Evolutionary conservation across 2,329 filamentous ascomycete genomes (phyloP).

Genomic region (Neofusicoccum sp.): DNA sequence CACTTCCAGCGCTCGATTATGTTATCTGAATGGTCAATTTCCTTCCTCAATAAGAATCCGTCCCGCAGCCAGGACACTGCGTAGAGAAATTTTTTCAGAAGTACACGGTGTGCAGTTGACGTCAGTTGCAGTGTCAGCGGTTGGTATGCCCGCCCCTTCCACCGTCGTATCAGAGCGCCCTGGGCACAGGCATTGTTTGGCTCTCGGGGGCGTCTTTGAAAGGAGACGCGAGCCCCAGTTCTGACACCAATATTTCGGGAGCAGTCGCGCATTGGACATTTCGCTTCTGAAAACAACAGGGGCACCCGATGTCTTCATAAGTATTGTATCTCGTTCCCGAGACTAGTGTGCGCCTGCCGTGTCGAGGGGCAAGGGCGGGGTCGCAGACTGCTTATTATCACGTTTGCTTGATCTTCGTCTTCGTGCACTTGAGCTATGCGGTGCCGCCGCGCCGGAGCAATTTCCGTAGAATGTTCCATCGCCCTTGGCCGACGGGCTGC

Average conservation of each 20-base stretch:
- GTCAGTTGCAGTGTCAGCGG: not conserved
- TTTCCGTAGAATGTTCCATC: conserved; percentile 7
- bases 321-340: not conserved
- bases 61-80: not conserved
- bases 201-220: not conserved
- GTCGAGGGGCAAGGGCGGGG: not conserved
- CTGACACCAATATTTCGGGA: not conserved
- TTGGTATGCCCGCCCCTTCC: not conserved
- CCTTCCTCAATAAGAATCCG: conserved; percentile 1
- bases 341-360: not conserved
- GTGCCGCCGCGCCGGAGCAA: conserved; percentile 1
- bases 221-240: not conserved
- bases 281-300: conserved; percentile 10
- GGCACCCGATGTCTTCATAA: not conserved
- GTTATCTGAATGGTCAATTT: conserved; percentile 14
- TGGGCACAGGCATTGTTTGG: too few relatives aligned
- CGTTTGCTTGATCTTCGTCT: not conserved
- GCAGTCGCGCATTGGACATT: not conserved
- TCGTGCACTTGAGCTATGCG: not conserved
- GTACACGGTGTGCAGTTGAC: not conserved
- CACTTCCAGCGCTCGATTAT: conserved; percentile 7
- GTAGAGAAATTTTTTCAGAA: not conserved
- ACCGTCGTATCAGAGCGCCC: not conserved
- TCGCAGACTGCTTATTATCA: not conserved
- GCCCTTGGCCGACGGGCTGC: not conserved